Evolutionary conservation across 805 yeast species (phyloP).

Genomic region (Saccharomycopsis lassenensis): DNA sequence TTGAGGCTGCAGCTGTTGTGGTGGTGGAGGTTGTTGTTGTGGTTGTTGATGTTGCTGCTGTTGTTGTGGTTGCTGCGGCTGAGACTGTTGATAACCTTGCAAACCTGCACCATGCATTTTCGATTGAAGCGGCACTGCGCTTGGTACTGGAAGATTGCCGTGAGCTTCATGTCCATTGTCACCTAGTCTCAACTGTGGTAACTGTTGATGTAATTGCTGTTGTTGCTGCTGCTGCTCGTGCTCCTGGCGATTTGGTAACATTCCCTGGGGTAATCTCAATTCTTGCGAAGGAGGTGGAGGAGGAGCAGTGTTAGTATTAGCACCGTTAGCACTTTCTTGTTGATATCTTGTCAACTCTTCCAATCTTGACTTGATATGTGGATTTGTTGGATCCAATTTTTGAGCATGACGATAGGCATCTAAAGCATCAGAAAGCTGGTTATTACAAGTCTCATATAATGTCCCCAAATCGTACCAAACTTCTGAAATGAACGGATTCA

Average conservation of each 20-base stretch:
- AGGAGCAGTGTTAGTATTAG: constrained; percentile 42
- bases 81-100: constrained; percentile 1
- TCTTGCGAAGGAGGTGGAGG: constrained; percentile 65
- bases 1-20: constrained; percentile 6
- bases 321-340: no score
- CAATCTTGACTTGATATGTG: constrained; percentile 86
- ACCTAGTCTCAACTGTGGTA: constrained; percentile 11
- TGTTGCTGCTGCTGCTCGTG: constrained; percentile 11
- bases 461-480: constrained; percentile 99
- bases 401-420: constrained; percentile 98
- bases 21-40: constrained; percentile 2
- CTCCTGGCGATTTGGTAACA: constrained; percentile 39
- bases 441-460: constrained; percentile 91
- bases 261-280: constrained; percentile 50
- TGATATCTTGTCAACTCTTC: constrained; percentile 71
- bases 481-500: constrained; percentile 92
- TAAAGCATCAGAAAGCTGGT: constrained; percentile 87
- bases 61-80: constrained; percentile 1
- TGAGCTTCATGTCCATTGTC: constrained; percentile 2
- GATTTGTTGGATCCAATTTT: constrained; percentile 85
- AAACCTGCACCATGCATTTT: constrained; percentile 1
- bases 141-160: not conserved
- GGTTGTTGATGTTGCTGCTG: constrained; percentile 4
- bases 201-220: constrained; percentile 8
- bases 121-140: not conserved